Evolutionary conservation across 2,329 filamentous ascomycete species (phyloP), one percentile per base, ranked within the genome.

Genomic region (Penicillium thymicola): DNA sequence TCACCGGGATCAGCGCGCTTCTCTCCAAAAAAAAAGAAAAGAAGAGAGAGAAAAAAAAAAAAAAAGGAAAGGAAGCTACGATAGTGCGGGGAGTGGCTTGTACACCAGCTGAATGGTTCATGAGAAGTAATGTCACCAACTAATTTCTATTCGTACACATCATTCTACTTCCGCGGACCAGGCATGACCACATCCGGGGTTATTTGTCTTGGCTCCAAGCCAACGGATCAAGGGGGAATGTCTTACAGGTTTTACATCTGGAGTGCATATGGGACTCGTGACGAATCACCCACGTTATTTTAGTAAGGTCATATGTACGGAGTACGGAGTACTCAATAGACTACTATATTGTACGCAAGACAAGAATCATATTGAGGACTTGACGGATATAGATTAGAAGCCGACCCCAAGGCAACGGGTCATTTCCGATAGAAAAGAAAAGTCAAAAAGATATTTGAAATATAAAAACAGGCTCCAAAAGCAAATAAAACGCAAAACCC

Each of bases 1-100:
- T 45, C 27, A n/a, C 41, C 46, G 10, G 32, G n/a, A 10, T 21
- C 32, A n/a, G 10, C 23, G 47, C 25, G 48, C 48, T 25, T 51
- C 48, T 30, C 21, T 11, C 10, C 2, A 5, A 34, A n/a, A 25
- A 16, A 57, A 51, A 34, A 21, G 34, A 27, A 34, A 46, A 13
- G 28, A 21, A 23, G n/a, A 28, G 38, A 28, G 38, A 21, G 21
- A n/a, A 25, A 16, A 21, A 21, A 21, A 57, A 51, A 34, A 13
- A 40, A 30, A n/a, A 43, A 41, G 28, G 3, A 16, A 47, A 32
- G 14, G 34, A 49, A 48, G 36, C 27, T 41, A 48, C 32, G n/a
- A 46, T 46, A 49, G 43, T 41, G 51, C 14, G 51, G 51, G 51
- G 51, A 21, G 51, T 40, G 51, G 43, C 51, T 54, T 41, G 16